Percentiles rank a stretch among this genome's conserved stretches.
Conservation (phyloP, 371 early-diverging fungal genomes). For the Mortierella sp. region DNA sequence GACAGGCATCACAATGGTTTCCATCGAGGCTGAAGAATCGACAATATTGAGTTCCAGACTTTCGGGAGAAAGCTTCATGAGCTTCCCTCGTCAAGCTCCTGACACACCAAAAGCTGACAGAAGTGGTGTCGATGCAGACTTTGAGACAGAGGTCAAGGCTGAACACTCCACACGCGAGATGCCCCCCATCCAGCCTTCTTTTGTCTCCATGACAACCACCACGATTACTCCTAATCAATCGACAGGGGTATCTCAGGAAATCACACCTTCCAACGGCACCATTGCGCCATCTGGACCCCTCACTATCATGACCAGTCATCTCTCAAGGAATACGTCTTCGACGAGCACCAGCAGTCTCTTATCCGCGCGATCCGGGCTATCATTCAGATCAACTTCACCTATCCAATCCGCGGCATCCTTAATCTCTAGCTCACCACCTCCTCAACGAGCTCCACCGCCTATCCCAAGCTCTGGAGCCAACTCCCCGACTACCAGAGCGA, state of each 20-base stretch:
- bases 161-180: constrained; percentile 7
- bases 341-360: constrained; percentile 27
- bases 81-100: constrained; percentile 29
- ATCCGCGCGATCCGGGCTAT: constrained; percentile 31
- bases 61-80: constrained; percentile 47
- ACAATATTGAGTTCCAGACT: constrained; percentile 37
- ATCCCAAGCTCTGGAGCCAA: constrained; percentile 17
- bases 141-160: neutral
- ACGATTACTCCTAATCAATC: neutral
- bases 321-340: constrained; percentile 30
- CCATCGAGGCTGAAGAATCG: constrained; percentile 44
- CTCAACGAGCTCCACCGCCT: constrained; percentile 47
- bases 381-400: constrained; percentile 33
- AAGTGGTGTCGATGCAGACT: constrained; percentile 31
- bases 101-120: neutral
- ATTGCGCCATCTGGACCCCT: constrained; percentile 8
- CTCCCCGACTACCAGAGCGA: constrained; percentile 13
- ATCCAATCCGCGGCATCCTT: constrained; percentile 23
- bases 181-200: constrained; percentile 20
- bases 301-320: constrained; percentile 19
- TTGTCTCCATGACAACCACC: constrained; percentile 23
- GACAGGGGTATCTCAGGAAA: neutral
- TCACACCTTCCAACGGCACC: neutral
- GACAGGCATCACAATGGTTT: constrained; percentile 40
- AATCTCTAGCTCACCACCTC: constrained; percentile 36